phyloP scores from a whole-genome alignment of 225 moss, liverwort and hornwort species.

The Anthoceros angustus region DNA sequence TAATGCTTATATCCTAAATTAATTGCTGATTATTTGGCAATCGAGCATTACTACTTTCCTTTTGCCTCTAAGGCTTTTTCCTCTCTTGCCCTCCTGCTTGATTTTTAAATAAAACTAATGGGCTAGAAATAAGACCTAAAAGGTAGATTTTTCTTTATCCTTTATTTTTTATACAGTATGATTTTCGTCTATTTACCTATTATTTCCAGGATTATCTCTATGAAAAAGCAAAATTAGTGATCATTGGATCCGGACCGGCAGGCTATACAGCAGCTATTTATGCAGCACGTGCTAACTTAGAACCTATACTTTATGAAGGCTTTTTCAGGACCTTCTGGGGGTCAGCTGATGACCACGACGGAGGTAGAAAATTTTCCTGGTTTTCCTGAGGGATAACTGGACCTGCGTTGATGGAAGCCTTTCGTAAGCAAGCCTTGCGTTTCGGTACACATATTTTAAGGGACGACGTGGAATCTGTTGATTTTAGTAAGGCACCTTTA shows the following conservation, averaged over 20 bases:
- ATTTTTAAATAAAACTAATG: no score
- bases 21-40: no score
- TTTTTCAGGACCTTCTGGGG: background rate
- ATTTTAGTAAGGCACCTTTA: background rate
- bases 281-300: background rate
- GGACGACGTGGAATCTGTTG: background rate
- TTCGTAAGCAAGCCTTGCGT: background rate
- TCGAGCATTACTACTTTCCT: no score
- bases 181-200: no score
- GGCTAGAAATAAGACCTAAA: no score
- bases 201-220: no score
- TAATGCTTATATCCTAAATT: no score
- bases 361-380: background rate
- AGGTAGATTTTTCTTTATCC: no score
- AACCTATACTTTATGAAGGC: background rate
- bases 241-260: background rate
- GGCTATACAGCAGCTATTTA: background rate
- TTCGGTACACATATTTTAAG: background rate
- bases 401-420: background rate
- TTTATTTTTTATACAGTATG: no score
- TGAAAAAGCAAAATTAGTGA: background rate
- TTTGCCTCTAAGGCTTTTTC: no score
- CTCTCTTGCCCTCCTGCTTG: no score
- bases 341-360: background rate
- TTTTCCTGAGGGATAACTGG: background rate